Conservation (phyloP, 331 rosid species). For the Rosa hybrid region DNA sequence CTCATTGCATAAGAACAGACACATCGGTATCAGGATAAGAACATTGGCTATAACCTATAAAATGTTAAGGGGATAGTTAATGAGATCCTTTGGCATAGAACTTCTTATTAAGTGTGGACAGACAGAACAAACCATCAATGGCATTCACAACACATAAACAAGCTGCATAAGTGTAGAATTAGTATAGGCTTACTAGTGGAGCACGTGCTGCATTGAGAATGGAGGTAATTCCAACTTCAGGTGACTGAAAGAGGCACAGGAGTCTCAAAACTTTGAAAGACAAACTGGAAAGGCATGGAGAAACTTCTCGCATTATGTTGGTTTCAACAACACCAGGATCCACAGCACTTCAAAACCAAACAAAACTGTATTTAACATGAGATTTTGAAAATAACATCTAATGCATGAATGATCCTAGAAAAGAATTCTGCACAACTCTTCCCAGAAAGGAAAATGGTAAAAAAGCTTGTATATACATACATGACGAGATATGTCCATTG, state of each 20-base stretch:
- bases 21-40: no score
- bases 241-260: no score
- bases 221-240: no score
- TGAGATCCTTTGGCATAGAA: not conserved
- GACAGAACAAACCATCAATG: not conserved
- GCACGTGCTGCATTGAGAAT: no score
- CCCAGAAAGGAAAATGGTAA: not conserved
- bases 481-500: slow-evolving; percentile 46
- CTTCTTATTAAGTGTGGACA: not conserved
- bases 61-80: not conserved
- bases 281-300: no score
- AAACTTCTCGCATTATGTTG: slow-evolving; percentile 29
- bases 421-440: not conserved
- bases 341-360: slow-evolving; percentile 52
- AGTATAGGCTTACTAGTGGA: no score
- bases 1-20: no score
- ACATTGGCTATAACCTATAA: slow-evolving; percentile 6
- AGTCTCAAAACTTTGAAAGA: no score
- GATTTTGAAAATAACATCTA: not conserved
- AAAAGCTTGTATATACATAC: slow-evolving; percentile 45
- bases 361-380: not conserved
- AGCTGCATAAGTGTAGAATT: not conserved
- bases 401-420: not conserved
- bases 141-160: not conserved
- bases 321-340: slow-evolving; percentile 87